phyloP scores from a whole-genome alignment of 2,329 filamentous ascomycete genomes.

The Exophiala bonariae region DNA sequence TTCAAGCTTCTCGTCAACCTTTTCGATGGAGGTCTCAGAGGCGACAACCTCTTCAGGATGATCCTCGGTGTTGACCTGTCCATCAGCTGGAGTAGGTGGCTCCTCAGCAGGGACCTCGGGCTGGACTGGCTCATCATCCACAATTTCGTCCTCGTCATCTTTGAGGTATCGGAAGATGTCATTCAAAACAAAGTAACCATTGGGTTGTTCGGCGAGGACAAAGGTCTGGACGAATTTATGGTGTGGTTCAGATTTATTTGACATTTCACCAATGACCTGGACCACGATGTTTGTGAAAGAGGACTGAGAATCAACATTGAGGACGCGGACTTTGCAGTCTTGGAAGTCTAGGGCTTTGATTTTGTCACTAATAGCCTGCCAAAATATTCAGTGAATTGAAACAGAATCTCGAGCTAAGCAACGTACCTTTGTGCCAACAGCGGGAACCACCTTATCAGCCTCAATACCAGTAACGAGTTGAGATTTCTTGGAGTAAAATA shows the following conservation, averaged over 20 bases:
- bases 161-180: constrained; percentile 95
- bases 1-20: constrained; percentile 76
- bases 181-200: constrained; percentile 97
- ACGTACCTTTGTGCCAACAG: constrained; percentile 80
- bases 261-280: constrained; percentile 96
- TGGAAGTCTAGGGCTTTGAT: constrained; percentile 93
- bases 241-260: constrained; percentile 85
- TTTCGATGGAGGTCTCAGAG: constrained; percentile 46
- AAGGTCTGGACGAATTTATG: constrained; percentile 99
- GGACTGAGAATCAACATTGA: constrained; percentile 95
- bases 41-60: constrained; percentile 34
- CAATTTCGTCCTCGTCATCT: constrained; percentile 68
- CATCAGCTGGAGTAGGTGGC: constrained; percentile 40
- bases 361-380: constrained; percentile 84
- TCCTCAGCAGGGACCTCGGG: constrained; percentile 31
- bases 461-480: constrained; percentile 92
- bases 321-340: constrained; percentile 96
- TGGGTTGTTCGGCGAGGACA: constrained; percentile 91
- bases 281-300: constrained; percentile 94
- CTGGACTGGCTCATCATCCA: constrained; percentile 41
- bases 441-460: constrained; percentile 82
- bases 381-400: too few species aligned
- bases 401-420: too few species aligned
- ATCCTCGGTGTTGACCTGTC: constrained; percentile 43
- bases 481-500: constrained; percentile 95